phyloP scores from a whole-genome alignment of 768 basidiomycete genomes.

The Amanita fuliginea region DNA sequence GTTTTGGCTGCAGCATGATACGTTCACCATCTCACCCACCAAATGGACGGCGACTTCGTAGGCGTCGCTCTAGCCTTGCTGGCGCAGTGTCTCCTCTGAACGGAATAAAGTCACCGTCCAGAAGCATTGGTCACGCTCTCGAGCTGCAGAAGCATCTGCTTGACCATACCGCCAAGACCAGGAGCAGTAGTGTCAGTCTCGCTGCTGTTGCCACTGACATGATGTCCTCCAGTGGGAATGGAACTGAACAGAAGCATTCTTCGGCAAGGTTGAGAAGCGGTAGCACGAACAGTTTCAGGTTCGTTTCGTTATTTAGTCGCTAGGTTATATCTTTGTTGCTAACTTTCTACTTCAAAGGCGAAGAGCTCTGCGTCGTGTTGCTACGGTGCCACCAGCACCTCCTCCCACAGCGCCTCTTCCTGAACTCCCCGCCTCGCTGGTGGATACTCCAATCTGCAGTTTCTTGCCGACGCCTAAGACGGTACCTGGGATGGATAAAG shows the following conservation, averaged over 20 bases:
- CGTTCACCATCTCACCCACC: not conserved
- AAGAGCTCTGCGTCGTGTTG: slow-evolving; percentile 25
- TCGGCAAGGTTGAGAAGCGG: slow-evolving; percentile 47
- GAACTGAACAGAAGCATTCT: slow-evolving; percentile 27
- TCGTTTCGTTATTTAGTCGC: slow-evolving; percentile 7
- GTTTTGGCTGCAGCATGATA: not conserved
- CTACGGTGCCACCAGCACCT: slow-evolving; percentile 17
- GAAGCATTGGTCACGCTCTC: slow-evolving; percentile 38
- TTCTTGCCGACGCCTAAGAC: not conserved
- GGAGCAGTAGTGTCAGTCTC: slow-evolving; percentile 33
- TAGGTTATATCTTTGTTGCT: slow-evolving; percentile 3
- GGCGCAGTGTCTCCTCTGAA: slow-evolving; percentile 41
- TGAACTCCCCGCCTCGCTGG: not conserved
- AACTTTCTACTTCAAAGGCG: slow-evolving; percentile 18
- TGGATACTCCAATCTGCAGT: not conserved
- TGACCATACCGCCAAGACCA: slow-evolving; percentile 25
- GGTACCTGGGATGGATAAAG: not conserved
- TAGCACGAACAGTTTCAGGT: slow-evolving; percentile 26
- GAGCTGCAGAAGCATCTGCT: slow-evolving; percentile 36
- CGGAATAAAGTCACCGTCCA: slow-evolving; percentile 44
- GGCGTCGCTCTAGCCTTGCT: slow-evolving; percentile 54
- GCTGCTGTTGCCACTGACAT: slow-evolving; percentile 8
- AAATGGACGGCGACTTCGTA: slow-evolving; percentile 34
- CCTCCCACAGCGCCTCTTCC: slow-evolving; percentile 9
- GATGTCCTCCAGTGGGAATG: slow-evolving; percentile 6